phyloP scores from a whole-genome alignment of 148 eudicot genomes.

The Rheum nobile region DNA sequence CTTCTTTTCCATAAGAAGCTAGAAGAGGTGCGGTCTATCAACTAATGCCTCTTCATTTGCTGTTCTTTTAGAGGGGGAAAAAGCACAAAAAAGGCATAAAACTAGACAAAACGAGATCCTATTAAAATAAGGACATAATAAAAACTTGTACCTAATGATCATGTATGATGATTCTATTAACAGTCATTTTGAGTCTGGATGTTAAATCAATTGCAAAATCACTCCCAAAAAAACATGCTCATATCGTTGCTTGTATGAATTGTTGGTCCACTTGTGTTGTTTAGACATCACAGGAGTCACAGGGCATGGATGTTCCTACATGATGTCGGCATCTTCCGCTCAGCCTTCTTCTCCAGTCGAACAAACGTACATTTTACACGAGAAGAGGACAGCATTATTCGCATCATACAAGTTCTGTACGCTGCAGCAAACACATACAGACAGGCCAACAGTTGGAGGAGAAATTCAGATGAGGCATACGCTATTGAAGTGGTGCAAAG shows the following conservation, averaged over 20 bases:
- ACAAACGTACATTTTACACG: neutral
- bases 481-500: neutral
- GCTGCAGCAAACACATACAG: neutral
- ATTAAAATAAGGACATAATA: too few relatives aligned
- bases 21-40: slow-evolving; percentile 22
- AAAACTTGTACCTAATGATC: too few relatives aligned
- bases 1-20: slow-evolving; percentile 52
- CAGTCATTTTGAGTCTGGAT: neutral
- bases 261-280: neutral
- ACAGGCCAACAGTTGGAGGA: neutral
- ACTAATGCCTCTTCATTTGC: neutral
- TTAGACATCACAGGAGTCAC: slow-evolving; percentile 30
- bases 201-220: neutral
- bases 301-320: slow-evolving; percentile 47
- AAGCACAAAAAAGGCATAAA: too few relatives aligned
- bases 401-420: neutral
- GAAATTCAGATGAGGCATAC: neutral
- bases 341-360: too few relatives aligned
- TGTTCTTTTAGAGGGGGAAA: too few relatives aligned
- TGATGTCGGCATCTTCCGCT: too few relatives aligned
- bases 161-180: too few relatives aligned
- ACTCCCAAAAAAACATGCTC: neutral
- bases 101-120: neutral
- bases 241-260: neutral
- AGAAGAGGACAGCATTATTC: neutral